Conservation (phyloP, 2,329 filamentous ascomycete species). For the Didymosphaeria variabile region DNA sequence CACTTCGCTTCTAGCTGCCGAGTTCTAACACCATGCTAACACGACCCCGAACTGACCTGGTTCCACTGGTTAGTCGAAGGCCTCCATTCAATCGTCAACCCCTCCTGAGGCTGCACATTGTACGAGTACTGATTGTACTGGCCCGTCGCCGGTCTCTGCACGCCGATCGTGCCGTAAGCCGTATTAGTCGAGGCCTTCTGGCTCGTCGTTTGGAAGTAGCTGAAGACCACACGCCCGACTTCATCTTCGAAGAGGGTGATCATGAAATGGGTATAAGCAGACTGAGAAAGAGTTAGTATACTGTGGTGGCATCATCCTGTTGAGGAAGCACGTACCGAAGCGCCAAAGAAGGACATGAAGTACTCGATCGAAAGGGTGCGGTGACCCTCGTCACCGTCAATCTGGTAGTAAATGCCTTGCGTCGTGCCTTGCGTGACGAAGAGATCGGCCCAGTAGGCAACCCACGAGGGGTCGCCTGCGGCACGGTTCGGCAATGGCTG, state of each 20-base stretch:
- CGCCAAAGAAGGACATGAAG: constrained; percentile 2
- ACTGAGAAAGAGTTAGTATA: background rate
- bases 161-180: background rate
- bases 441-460: constrained; percentile 1
- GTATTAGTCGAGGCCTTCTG: background rate
- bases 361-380: constrained; percentile 3
- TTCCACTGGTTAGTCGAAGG: constrained; percentile 3
- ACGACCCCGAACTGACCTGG: background rate
- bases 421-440: background rate
- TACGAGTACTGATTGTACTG: constrained; percentile 4
- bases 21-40: background rate
- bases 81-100: background rate
- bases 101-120: background rate
- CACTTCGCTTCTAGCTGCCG: background rate
- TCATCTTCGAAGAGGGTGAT: constrained; percentile 1
- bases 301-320: background rate
- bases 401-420: background rate
- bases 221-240: constrained; percentile 1
- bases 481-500: background rate
- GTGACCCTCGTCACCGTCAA: background rate
- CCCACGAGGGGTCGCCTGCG: background rate
- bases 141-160: constrained; percentile 1
- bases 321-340: background rate
- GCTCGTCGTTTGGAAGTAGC: constrained; percentile 2
- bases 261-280: constrained; percentile 6